phyloP scores from a whole-genome alignment of 2,329 filamentous ascomycete genomes.

The Pestalotiopsis sp. region DNA sequence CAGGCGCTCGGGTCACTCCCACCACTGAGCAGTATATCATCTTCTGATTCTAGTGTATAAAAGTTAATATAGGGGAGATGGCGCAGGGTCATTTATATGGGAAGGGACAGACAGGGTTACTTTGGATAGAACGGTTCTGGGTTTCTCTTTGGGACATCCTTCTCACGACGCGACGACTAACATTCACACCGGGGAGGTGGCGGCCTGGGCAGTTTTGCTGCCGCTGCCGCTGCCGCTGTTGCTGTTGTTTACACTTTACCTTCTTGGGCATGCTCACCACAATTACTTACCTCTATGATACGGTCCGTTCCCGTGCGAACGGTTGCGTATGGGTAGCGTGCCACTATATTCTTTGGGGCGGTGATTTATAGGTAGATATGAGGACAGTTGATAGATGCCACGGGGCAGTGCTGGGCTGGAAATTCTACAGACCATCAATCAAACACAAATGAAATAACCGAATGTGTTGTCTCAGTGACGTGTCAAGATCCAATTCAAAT shows the following conservation, averaged over 20 bases:
- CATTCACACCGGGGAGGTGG: neutral
- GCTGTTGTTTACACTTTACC: neutral
- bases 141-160: neutral
- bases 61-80: neutral
- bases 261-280: too few species aligned
- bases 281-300: too few species aligned
- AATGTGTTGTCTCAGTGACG: too few species aligned
- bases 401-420: too few species aligned
- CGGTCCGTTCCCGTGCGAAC: too few species aligned
- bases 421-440: too few species aligned
- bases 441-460: too few species aligned
- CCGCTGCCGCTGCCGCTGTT: neutral
- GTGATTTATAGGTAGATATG: too few species aligned
- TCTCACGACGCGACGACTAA: neutral
- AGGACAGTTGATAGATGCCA: too few species aligned
- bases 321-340: too few species aligned
- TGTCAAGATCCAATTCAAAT: too few species aligned
- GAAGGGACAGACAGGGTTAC: neutral
- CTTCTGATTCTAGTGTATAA: constrained; percentile 6
- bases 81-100: neutral
- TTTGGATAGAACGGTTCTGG: neutral
- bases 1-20: neutral
- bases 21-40: neutral
- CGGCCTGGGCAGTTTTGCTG: neutral
- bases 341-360: too few species aligned